These are phyloP conservation scores for Amanita rubescens DNA, from an alignment of 768 basidiomycete species.

Conservation along the genomic window DNA sequence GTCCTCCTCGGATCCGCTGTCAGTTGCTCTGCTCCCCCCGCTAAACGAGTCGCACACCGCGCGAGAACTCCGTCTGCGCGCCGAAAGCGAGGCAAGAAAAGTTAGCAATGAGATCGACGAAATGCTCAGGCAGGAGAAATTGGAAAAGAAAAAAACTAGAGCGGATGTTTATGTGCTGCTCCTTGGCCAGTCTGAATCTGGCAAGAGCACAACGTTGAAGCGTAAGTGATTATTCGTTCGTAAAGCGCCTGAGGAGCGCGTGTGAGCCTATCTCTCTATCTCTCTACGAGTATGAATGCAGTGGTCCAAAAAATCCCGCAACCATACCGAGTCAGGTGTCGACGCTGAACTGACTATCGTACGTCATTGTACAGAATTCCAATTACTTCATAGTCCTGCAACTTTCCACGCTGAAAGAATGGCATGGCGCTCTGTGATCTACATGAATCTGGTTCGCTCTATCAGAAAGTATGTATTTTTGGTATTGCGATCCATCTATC, in stretches of 20 bases:
- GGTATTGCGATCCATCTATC: conserved; percentile 6
- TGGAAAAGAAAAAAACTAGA: conserved; percentile 49
- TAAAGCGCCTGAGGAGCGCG: neutral
- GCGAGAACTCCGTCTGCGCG: conserved; percentile 55
- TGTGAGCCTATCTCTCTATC: neutral
- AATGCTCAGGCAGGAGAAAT: conserved; percentile 60
- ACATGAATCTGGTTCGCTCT: conserved; percentile 81
- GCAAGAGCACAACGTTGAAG: conserved; percentile 83
- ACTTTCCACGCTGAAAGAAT: conserved; percentile 75
- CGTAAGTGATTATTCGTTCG: conserved; percentile 46
- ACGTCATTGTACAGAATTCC: conserved; percentile 53
- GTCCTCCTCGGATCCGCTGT: conserved; percentile 62
- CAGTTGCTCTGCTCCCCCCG: conserved; percentile 61
- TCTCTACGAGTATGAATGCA: neutral
- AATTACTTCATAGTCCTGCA: conserved; percentile 69
- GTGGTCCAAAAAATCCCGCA: neutral
- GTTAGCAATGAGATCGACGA: conserved; percentile 76
- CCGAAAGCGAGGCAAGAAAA: conserved; percentile 65
- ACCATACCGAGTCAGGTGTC: neutral
- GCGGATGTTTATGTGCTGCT: conserved; percentile 70
- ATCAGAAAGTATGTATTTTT: conserved; percentile 48
- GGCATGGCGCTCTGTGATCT: conserved; percentile 84
- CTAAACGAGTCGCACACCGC: conserved; percentile 62
- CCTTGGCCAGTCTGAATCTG: conserved; percentile 85
- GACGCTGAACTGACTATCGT: neutral